phyloP scores from a whole-genome alignment of 202 grass and related monocot species.

The Schoenoplectus triqueter region DNA sequence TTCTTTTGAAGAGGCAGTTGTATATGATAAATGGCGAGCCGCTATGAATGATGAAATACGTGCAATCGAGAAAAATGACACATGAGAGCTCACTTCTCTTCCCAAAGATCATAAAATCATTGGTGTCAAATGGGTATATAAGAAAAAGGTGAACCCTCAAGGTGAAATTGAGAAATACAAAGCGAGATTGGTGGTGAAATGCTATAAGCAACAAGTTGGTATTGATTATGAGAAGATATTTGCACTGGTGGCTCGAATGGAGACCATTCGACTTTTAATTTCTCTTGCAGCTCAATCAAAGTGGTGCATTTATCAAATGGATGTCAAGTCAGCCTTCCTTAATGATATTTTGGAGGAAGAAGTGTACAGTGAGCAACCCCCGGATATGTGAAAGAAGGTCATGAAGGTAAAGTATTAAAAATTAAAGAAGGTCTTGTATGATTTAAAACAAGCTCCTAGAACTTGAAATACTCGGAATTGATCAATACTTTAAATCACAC shows the following conservation, averaged over 20 bases:
- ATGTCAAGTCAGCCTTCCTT: neutral
- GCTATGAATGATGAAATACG: neutral
- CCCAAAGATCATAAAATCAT: neutral
- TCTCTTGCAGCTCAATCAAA: neutral
- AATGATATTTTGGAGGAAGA: neutral
- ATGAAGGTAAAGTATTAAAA: no score
- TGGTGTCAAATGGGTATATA: neutral
- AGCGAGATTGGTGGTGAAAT: neutral
- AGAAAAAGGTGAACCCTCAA: neutral
- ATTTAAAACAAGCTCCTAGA: no score
- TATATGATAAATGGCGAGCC: neutral
- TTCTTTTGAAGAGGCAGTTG: neutral
- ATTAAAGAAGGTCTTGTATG: no score
- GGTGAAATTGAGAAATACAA: neutral
- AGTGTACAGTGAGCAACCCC: neutral
- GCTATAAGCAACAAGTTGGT: neutral
- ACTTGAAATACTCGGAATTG: no score
- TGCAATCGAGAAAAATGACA: neutral
- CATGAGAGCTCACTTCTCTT: neutral
- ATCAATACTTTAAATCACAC: no score
- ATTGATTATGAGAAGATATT: neutral
- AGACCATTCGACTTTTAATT: neutral
- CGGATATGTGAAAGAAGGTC: no score
- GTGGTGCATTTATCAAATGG: neutral
- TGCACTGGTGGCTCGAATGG: neutral